Evolutionary conservation across 2,329 filamentous ascomycete genomes (phyloP), one percentile per base, ranked within the genome.

Genomic region (Colletotrichum brevisporum): DNA sequence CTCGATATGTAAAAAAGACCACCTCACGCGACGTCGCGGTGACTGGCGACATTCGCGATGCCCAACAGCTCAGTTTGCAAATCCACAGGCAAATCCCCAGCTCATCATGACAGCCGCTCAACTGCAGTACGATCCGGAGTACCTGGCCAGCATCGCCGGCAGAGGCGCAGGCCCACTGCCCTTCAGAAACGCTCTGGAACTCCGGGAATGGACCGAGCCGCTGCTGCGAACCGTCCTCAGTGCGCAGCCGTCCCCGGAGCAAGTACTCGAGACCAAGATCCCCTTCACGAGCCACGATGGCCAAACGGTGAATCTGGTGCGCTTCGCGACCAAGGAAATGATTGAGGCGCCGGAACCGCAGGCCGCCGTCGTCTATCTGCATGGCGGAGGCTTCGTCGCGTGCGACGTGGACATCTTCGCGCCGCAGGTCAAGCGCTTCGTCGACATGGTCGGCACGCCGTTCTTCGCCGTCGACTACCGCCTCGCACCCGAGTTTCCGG

Each of bases 331-430:
- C 6, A n/a, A 12, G 43, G 61, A 59, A 5, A 65, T 59, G 62
- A 26, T 48, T n/a, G 45, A 63, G 10, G 53, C 57, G 15, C 4
- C 53, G 6, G 43, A 58, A 24, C 63, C 68, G 3, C 64, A 64
- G 52, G 74, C 76, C 6, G 80, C 78, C 10, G 73, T 83, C 15
- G 63, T 80, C 16, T 79, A 83, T 69, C 67, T 79, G 36, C 83
- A 85, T 67, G 82, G 81, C 39, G 83, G 83, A 16, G 83, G 82
- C 26, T 79, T 81, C 68, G 75, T 84, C 31, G 66, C 74, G 1
- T 74, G 80, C 8, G 73, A 69, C 13, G 74, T 79, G 21, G 74
- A 77, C 3, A 54, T 77, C 13, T 75, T 74, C 50, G 72, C 72
- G 2, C 63, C 71, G 4, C 36, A 74, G 5, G 71, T 81, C 41